phyloP scores from a whole-genome alignment of 805 yeast genomes.

The Candida verbasci region DNA sequence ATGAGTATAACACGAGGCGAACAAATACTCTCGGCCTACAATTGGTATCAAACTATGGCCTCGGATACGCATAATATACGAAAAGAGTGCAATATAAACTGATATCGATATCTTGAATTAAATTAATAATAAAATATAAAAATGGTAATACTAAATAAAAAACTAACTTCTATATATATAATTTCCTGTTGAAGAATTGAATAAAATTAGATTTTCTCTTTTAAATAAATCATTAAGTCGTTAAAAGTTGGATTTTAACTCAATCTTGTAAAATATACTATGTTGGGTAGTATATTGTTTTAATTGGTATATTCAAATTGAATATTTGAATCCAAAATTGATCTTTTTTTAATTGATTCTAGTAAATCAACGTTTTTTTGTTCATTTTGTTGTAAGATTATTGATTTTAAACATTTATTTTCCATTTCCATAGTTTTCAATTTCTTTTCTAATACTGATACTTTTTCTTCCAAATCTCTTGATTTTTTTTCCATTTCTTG shows the following conservation, averaged over 20 bases:
- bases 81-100: no score
- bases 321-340: conserved; percentile 29
- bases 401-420: conserved; percentile 74
- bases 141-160: no score
- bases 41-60: no score
- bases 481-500: conserved; percentile 82
- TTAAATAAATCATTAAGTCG: conserved; percentile 2
- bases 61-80: no score
- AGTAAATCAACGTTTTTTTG: conserved; percentile 50
- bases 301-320: conserved; percentile 29
- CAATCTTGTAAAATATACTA: no score
- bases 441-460: conserved; percentile 62
- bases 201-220: conserved; percentile 1
- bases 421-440: conserved; percentile 90
- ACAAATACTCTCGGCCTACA: no score
- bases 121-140: no score
- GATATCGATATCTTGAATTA: no score
- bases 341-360: conserved; percentile 48
- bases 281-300: conserved; percentile 1
- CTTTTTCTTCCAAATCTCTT: conserved; percentile 65
- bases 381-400: conserved; percentile 77
- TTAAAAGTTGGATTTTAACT: conserved; percentile 20
- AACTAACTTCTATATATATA: neutral
- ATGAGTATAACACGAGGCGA: no score
- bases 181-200: conserved; percentile 18